These are phyloP conservation scores for Pseudozyma thailandica DNA, from an alignment of 1,284 basidiomycete genomes.

Conservation along the genomic window DNA sequence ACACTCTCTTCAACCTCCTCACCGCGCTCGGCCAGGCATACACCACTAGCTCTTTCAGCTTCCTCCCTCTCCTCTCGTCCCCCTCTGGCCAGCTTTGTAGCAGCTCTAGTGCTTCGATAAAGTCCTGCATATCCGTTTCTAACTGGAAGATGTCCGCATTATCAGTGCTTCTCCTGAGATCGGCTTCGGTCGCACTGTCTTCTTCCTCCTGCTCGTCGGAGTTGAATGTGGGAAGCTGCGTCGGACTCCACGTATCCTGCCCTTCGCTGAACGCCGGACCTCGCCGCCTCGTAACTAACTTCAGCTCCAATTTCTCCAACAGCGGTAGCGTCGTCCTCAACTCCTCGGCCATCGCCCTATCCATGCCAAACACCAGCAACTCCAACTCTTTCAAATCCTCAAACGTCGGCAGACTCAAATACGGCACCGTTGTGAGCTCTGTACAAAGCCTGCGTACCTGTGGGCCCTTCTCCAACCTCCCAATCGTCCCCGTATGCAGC, in stretches of 20 bases:
- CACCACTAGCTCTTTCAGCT: conserved; percentile 30
- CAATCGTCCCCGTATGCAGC: conserved; percentile 35
- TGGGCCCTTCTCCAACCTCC: conserved; percentile 43
- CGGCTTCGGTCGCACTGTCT: conserved; percentile 11
- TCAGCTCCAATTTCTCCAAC: conserved; percentile 39
- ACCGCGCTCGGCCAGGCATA: conserved; percentile 43
- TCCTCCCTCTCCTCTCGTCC: conserved; percentile 21
- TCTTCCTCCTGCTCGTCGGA: conserved; percentile 2
- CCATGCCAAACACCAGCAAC: conserved; percentile 54
- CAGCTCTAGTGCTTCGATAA: conserved; percentile 33
- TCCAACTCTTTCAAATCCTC: conserved; percentile 49
- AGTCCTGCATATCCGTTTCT: conserved; percentile 40
- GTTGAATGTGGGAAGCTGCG: conserved; percentile 25
- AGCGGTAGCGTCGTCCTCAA: conserved; percentile 41
- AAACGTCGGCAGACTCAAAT: conserved; percentile 53
- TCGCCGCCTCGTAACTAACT: conserved; percentile 38
- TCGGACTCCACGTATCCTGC: conserved; percentile 31
- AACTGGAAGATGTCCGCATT: conserved; percentile 29
- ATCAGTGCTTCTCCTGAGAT: conserved; percentile 6
- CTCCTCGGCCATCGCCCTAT: conserved; percentile 31
- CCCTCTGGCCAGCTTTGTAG: conserved; percentile 30
- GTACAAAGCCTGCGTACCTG: conserved; percentile 44
- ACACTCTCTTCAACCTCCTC: conserved; percentile 13
- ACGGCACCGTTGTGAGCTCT: conserved; percentile 52
- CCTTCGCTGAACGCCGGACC: conserved; percentile 26